phyloP scores from a whole-genome alignment of 768 basidiomycete species.

The Trametes cingulata region DNA sequence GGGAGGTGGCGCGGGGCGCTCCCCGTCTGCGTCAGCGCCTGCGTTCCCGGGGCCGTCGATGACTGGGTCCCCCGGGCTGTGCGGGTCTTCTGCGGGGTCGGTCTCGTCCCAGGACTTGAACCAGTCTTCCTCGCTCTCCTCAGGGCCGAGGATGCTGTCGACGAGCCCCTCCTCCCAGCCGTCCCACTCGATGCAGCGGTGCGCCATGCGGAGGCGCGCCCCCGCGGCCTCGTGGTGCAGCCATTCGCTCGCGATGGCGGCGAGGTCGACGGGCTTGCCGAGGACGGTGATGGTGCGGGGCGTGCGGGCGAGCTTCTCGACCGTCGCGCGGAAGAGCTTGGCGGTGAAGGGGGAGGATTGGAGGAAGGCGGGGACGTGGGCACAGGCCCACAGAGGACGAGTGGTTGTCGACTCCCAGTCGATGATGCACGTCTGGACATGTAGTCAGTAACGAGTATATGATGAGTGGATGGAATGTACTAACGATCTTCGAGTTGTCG shows the following conservation, averaged over 20 bases:
- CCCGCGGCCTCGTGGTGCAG: conserved; percentile 70
- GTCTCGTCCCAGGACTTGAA: conserved; percentile 44
- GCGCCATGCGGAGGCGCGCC: conserved; percentile 67
- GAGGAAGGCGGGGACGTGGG: conserved; percentile 79
- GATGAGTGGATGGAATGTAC: conserved; percentile 33
- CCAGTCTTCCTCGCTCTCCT: conserved; percentile 74
- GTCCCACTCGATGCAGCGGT: conserved; percentile 85
- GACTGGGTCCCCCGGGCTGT: conserved; percentile 14
- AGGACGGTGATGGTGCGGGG: conserved; percentile 23
- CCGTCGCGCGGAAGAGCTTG: conserved; percentile 66
- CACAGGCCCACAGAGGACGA: conserved; percentile 81
- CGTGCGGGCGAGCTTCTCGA: conserved; percentile 47
- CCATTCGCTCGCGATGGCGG: conserved; percentile 65
- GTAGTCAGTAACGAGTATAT: conserved; percentile 4
- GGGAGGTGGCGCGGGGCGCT: neutral
- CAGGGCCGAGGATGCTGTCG: conserved; percentile 71
- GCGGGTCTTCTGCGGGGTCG: neutral
- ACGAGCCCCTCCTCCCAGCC: conserved; percentile 89
- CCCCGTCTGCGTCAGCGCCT: too few species aligned
- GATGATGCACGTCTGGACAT: conserved; percentile 73
- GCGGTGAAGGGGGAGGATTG: conserved; percentile 76
- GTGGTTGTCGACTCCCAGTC: conserved; percentile 93
- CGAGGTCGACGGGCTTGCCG: conserved; percentile 34
- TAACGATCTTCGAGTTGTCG: conserved; percentile 69
- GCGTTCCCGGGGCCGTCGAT: neutral